A percentile compares a stretch with the other conserved stretches of the same genome.
Evolutionary conservation across 2,329 filamentous ascomycete species (phyloP).

Genomic region (Trichocomaceae sp.): DNA sequence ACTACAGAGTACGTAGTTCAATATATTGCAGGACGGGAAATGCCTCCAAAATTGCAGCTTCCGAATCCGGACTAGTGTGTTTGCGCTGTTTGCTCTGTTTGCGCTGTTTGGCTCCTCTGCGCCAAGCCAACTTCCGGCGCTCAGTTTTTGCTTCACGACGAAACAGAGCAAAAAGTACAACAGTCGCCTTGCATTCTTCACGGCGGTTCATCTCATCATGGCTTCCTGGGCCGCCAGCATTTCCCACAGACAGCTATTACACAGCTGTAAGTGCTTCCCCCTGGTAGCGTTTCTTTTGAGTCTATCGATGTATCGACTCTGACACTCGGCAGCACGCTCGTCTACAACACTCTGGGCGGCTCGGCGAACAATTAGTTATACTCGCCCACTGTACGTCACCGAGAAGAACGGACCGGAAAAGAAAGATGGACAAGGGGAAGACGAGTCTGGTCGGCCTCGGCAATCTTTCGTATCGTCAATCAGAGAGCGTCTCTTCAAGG

Average conservation of each 20-base stretch:
- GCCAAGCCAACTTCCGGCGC: background rate
- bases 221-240: conserved; percentile 34
- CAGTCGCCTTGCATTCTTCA: background rate
- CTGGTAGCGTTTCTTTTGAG: no score
- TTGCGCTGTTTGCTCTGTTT: background rate
- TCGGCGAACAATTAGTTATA: conserved; percentile 32
- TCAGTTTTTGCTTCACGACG: conserved; percentile 7
- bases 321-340: conserved; percentile 24
- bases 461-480: conserved; percentile 24
- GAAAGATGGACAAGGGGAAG: conserved; percentile 10
- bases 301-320: background rate
- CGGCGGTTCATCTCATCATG: conserved; percentile 22
- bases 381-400: conserved; percentile 24
- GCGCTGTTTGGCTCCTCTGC: background rate
- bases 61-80: background rate
- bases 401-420: conserved; percentile 18
- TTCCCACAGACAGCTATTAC: conserved; percentile 33
- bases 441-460: conserved; percentile 11
- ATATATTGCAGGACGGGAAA: background rate
- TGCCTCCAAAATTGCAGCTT: background rate
- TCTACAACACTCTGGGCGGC: conserved; percentile 27
- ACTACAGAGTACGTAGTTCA: no score
- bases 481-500: conserved; percentile 28
- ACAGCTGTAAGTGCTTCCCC: conserved; percentile 26
- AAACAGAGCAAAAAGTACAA: background rate